Conservation (phyloP, 306 rosid species). For the Gleditsia sinensis region DNA sequence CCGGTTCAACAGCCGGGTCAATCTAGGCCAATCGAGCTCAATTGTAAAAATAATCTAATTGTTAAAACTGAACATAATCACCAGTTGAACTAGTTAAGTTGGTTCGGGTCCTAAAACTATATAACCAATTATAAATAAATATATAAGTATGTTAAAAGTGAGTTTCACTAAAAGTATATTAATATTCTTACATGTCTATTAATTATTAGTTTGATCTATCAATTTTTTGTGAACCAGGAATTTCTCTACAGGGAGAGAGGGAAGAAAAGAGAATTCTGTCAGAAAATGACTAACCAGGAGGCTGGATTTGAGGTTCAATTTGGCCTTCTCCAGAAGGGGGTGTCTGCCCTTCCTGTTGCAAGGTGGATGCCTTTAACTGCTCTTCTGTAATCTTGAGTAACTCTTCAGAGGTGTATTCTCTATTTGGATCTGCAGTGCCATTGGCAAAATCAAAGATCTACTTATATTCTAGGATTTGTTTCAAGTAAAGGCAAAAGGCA, state of each 20-base stretch:
- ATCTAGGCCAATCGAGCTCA: too few relatives aligned
- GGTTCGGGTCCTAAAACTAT: too few relatives aligned
- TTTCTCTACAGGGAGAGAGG: background rate
- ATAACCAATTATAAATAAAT: too few relatives aligned
- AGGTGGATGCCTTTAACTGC: conserved; percentile 67
- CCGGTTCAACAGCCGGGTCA: too few relatives aligned
- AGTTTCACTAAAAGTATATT: too few relatives aligned
- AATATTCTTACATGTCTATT: too few relatives aligned
- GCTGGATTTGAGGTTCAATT: conserved; percentile 43
- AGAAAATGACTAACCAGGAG: conserved; percentile 57
- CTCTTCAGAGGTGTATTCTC: conserved; percentile 78
- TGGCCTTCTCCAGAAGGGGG: conserved; percentile 44
- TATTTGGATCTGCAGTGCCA: conserved; percentile 43
- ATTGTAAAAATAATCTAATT: too few relatives aligned
- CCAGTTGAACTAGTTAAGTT: too few relatives aligned
- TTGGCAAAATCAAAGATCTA: conserved; percentile 45
- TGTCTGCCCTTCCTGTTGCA: conserved; percentile 53
- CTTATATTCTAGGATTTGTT: conserved; percentile 21
- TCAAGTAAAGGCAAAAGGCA: background rate
- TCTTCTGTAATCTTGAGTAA: conserved; percentile 84
- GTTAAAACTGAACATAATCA: too few relatives aligned
- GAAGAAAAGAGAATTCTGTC: background rate
- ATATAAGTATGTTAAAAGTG: too few relatives aligned
- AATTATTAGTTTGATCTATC: too few relatives aligned
- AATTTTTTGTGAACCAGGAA: too few relatives aligned